Base-by-base conservation (phyloP, 2,329 filamentous ascomycete genomes). In the Nigrospora sphaerica region DNA sequence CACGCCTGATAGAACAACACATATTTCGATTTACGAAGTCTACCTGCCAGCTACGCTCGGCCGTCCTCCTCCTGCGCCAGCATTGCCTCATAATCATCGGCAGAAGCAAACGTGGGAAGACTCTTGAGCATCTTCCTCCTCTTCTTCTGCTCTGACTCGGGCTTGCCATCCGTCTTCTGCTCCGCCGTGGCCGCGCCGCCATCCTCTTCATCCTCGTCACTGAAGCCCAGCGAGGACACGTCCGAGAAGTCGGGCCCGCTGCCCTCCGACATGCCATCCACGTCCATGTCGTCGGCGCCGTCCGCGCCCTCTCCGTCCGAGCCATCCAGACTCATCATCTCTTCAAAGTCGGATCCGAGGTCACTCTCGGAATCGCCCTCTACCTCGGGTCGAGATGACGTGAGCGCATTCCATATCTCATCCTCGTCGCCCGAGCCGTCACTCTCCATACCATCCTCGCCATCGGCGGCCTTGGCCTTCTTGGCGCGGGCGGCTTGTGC, bases 341-440 rank as follows among this genome's bases (percentile, higher is more conserved):
- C 61, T 35, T 67, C 73, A 46, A 72, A 73, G 40, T 75, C 80
- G 4, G 70, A 69, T 34, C 37, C 48, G 12, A 50, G 45, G 42
- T 67, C 69, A 45, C 63, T 66, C 32, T 75, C 75, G 28, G 76
- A 78, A 14, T 81, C 78, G 11, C 77, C 86, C 55, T 88, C 86
- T 32, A 90, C 70, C 45, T 93, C 90, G 12, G 89, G 88, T 46
- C 83, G 77, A 14, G 86, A 88, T 44, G 88, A 80, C 36, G 95
- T 87, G 52, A 96, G 79, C 1, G 91, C 91, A 67, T 95, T 83
- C 91, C 90, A 95, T 55, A 95, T 89, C 67, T 95, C 87, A 36
- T 88, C 85, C 62, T 91, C 86, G 45, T 78, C 73, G 16, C 75
- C 78, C 46, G 83, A 82, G 43, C 76, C 73, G 19, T 74, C 75